Evolutionary conservation across 2,329 filamentous ascomycete species (phyloP).

Genomic region (Pseudogymnoascus verrucosus): DNA sequence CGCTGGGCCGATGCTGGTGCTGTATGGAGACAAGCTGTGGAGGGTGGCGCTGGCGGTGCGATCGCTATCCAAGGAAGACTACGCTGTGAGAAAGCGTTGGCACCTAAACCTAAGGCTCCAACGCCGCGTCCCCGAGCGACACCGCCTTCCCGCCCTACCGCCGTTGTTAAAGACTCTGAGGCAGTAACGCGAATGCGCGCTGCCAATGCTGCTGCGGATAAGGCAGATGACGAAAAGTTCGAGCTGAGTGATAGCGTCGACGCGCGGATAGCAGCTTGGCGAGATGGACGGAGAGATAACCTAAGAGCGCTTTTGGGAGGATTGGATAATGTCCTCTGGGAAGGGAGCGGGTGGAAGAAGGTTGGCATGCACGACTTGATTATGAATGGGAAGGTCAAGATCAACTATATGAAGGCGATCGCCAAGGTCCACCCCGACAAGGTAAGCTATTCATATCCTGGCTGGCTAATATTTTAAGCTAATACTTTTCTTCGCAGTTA

Average conservation of each 20-base stretch:
- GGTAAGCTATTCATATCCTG: conserved; percentile 46
- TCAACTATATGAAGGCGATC: conserved; percentile 98
- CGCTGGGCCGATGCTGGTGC: conserved; percentile 77
- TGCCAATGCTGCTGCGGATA: conserved; percentile 78
- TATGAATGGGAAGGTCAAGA: conserved; percentile 90
- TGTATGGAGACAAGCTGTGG: conserved; percentile 76
- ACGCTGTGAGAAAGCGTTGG: conserved; percentile 79
- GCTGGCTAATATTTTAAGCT: conserved; percentile 1
- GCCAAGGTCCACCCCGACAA: conserved; percentile 98
- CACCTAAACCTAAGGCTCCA: conserved; percentile 51
- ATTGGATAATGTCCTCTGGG: conserved; percentile 84
- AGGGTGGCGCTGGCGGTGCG: conserved; percentile 76
- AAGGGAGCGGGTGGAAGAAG: conserved; percentile 91
- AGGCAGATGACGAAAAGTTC: conserved; percentile 87
- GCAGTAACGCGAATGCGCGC: conserved; percentile 76
- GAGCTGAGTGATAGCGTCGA: conserved; percentile 81
- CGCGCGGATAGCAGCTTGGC: conserved; percentile 70
- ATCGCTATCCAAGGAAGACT: conserved; percentile 79
- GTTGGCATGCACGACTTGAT: conserved; percentile 90
- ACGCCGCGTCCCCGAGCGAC: conserved; percentile 37
- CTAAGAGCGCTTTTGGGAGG: conserved; percentile 79
- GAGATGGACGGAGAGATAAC: conserved; percentile 87
- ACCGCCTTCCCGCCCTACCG: conserved; percentile 34
- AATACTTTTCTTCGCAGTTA: conserved; percentile 37
- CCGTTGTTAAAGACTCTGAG: conserved; percentile 47